Conservation (phyloP, 2,329 filamentous ascomycete species). For the Hypoxylon rubiginosum region DNA sequence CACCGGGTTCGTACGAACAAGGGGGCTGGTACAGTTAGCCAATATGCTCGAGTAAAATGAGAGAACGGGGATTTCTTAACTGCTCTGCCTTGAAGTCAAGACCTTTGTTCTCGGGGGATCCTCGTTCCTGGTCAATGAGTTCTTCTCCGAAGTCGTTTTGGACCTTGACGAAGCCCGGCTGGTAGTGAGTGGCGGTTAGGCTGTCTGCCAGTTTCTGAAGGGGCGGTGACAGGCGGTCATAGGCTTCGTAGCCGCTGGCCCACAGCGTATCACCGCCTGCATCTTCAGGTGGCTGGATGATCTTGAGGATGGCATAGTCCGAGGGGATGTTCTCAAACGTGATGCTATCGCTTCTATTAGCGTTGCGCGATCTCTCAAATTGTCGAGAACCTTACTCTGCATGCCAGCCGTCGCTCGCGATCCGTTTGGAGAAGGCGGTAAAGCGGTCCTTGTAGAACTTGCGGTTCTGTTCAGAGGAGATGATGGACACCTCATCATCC, state of each 20-base stretch:
- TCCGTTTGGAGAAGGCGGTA: slow-evolving; percentile 35
- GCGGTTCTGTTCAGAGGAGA: slow-evolving; percentile 68
- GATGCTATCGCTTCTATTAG: slow-evolving; percentile 49
- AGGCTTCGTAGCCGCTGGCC: slow-evolving; percentile 66
- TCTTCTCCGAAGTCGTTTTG: slow-evolving; percentile 62
- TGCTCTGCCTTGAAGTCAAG: slow-evolving; percentile 63
- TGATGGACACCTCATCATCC: slow-evolving; percentile 69
- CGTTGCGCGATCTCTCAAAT: no score
- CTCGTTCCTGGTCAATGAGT: slow-evolving; percentile 60
- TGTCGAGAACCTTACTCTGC: slow-evolving; percentile 53
- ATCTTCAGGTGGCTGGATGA: slow-evolving; percentile 61
- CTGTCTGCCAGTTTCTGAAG: slow-evolving; percentile 63
- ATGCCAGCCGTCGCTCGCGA: slow-evolving; percentile 64
- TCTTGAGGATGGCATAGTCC: slow-evolving; percentile 67
- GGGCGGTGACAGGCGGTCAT: slow-evolving; percentile 65
- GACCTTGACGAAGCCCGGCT: slow-evolving; percentile 64
- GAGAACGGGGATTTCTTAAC: slow-evolving; percentile 13
- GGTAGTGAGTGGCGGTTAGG: slow-evolving; percentile 64
- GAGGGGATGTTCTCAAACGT: slow-evolving; percentile 67
- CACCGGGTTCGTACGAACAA: slow-evolving; percentile 71
- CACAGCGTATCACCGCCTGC: slow-evolving; percentile 62
- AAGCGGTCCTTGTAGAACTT: slow-evolving; percentile 66
- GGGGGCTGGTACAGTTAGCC: slow-evolving; percentile 52
- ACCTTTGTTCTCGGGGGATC: slow-evolving; percentile 70
- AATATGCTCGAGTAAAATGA: neutral